Percentiles rank a stretch among this genome's conserved stretches.
Evolutionary conservation across 257 asterid genomes (phyloP).

Genomic region (Solanum corneliomulleri): DNA sequence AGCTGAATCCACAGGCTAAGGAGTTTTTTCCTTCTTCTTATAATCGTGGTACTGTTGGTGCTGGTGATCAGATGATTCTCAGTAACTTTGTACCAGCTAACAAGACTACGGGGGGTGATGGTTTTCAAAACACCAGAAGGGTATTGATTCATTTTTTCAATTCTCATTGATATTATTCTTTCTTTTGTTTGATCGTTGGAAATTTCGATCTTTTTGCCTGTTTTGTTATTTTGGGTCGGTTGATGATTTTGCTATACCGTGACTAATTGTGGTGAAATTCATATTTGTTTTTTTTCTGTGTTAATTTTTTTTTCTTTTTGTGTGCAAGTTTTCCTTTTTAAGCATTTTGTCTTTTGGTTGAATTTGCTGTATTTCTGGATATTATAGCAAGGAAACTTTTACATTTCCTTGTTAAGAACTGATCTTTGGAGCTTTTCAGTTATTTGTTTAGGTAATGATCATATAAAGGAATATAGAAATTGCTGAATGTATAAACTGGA

Average conservation of each 20-base stretch:
- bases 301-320: background rate
- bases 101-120: background rate
- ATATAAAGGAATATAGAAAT: background rate
- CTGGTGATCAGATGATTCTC: slow-evolving; percentile 32
- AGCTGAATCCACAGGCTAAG: slow-evolving; percentile 84
- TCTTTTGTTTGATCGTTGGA: background rate
- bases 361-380: background rate
- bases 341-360: background rate
- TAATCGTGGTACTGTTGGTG: background rate
- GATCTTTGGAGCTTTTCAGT: background rate
- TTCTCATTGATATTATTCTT: background rate
- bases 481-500: background rate
- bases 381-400: background rate
- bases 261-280: background rate
- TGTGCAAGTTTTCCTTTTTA: background rate
- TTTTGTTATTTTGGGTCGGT: background rate
- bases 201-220: background rate
- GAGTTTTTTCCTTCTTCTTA: slow-evolving; percentile 81
- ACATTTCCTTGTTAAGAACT: background rate
- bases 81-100: slow-evolving; percentile 22
- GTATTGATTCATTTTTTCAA: background rate
- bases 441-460: background rate
- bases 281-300: background rate
- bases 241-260: background rate
- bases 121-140: background rate